Evolutionary conservation across 768 basidiomycete species (phyloP), one percentile per base, ranked within the genome.

Genomic region (Leccinum subgranulosum): DNA sequence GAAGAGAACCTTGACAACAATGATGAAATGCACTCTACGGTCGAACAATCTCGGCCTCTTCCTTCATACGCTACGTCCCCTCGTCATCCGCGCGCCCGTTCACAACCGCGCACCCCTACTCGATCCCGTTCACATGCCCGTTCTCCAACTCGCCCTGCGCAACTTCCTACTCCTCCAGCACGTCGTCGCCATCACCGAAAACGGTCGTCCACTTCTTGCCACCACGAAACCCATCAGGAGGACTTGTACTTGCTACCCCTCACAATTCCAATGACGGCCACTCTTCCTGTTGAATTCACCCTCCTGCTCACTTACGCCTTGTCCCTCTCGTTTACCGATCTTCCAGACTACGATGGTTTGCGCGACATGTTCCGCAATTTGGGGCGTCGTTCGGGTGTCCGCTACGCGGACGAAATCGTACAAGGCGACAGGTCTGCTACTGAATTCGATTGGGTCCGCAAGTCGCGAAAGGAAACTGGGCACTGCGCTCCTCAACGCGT

Each of bases 261-360:
- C n/a, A 54, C 65, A 62, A 71, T 81, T n/a, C 74, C 85, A 4
- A 80, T 93, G 53, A 90, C 89, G 9, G 81, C 85, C 54, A 85
- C 87, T 5, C 83, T 93, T 55, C 90, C 90, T 14, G 79, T 84
- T 49, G 91, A 94, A 73, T 91, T 93, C 58, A 88, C 87, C 60
- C 82, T 91, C 54, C 80, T 93, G 63, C 88, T 87, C 72, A 73
- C 73, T 47, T 94, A 94, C 74, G 85, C 88, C 21, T 83, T 92
- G 47, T 85, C 84, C 2, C 83, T 95, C 34, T 87, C 87, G 61
- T 94, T 94, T 64, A 90, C 90, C 66, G 92, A 94, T 75, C 78
- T 91, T 41, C 93, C 92, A 10, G 93, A 95, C 72, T 95, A 94
- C 65, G 87, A 85, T 46, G 92, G 92, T 27, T 76, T 94, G 23